Base-by-base conservation (phyloP, 441 rosid species). In the Monsonia emarginata region DNA sequence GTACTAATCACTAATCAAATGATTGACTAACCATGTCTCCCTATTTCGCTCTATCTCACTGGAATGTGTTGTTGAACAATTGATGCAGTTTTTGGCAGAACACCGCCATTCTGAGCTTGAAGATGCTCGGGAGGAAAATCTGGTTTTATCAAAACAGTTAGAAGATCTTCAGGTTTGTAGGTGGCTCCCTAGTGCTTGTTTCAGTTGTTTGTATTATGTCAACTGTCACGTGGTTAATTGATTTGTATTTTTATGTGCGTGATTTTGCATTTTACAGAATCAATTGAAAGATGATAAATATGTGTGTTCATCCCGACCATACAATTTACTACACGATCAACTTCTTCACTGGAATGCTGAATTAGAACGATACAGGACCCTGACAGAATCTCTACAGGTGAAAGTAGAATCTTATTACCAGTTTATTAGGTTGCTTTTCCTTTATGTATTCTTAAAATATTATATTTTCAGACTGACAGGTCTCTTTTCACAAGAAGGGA, bases 101-200 rank as follows among this genome's bases (percentile, higher is more conserved):
- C 92, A 82, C 66, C 95, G 92, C 65, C 87, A 91, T 69, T 81
- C 84, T 59, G 96, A 94, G 83, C 96, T 94, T 72, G 77, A 81
- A 80, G 92, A 84, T 66, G 86, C 92, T 30, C 88, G 74, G 69
- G 86, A 89, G 52, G 83, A 84, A 76, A 91, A 88, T 77, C 74
- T 76, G 32, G 76, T 76, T 60, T 74, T 89, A 80, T 85, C 82
- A 63, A 86, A 88, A 75, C 86, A 94, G 74, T 77, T 86, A 72
- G 86, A 83, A 72, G 86, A 84, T 77, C 75, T 89, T 68, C 87
- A 91, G 96, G 97, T 94, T 69, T 67, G 67, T 57, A 42, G n/a
- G 16, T 66, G 72, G 10, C 46, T 59, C 65, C 22, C 71, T 77
- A 5, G 67, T 58, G 50, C 52, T 24, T 10, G 18, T n/a, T n/a